Evolutionary conservation across 1,284 basidiomycete genomes (phyloP), one percentile per base, ranked within the genome.

Genomic region (Coriolopsis trogii): DNA sequence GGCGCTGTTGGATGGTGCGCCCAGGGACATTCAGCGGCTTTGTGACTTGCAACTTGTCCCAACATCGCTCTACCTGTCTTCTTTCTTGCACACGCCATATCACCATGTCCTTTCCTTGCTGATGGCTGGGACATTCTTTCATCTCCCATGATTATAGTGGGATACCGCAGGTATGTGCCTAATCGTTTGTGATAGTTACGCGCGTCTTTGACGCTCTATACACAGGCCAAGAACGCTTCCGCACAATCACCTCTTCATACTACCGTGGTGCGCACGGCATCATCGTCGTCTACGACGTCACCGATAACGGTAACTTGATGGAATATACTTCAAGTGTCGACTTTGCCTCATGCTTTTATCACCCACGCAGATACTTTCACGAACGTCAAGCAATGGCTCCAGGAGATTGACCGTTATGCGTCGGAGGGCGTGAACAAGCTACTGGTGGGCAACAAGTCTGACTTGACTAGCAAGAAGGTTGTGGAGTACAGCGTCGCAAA

Each of bases 321-420:
- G 6, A 34, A 29, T n/a, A n/a, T n/a, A n/a, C n/a, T n/a, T n/a
- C n/a, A n/a, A n/a, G n/a, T n/a, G n/a, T n/a, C n/a, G n/a, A n/a
- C n/a, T n/a, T n/a, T n/a, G n/a, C n/a, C n/a, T n/a, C n/a, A n/a
- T 37, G 41, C 23, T 37, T 60, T 53, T 46, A 55, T 41, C 33
- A 51, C 44, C 28, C 21, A 49, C 41, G 49, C 45, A 95, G 95
- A 98, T 67, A 95, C 95, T 15, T 98, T 97, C 78, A 88, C 90
- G 66, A 98, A 99, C 67, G 97, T 99, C 71, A 99, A 99, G 81
- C 95, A 98, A 72, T 99, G 97, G 97, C 84, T 99, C 53, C 95
- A 97, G 70, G 96, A 99, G 75, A 99, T 99, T 67, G 97, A 99
- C 78, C 88, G 96, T 67, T 98, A 99, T 73, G 97, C 97, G 55